Percentiles rank a stretch among this genome's conserved stretches.
Evolutionary conservation across 1,284 basidiomycete genomes (phyloP).

Genomic region (Puccinia novopanici): DNA sequence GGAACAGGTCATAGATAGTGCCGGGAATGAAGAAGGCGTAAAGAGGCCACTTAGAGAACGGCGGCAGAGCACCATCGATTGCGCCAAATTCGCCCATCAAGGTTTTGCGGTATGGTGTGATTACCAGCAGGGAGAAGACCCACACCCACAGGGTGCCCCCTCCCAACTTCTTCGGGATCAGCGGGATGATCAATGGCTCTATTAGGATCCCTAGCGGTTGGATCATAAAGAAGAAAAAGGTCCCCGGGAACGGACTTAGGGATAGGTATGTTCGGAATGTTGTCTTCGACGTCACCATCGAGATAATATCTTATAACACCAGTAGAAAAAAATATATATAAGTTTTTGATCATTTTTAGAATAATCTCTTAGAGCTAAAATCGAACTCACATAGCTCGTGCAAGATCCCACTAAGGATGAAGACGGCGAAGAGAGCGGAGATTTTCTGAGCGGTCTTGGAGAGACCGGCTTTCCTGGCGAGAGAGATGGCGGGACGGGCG

Average conservation of each 20-base stretch:
- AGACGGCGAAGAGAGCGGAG: constrained; percentile 19
- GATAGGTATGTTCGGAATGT: neutral
- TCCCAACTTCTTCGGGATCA: constrained; percentile 20
- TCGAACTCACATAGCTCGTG: constrained; percentile 37
- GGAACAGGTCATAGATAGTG: neutral
- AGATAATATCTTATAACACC: neutral
- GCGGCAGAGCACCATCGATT: neutral
- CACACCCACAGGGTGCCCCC: constrained; percentile 40
- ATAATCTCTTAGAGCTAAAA: neutral
- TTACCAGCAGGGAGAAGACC: constrained; percentile 17
- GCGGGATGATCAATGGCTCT: constrained; percentile 37
- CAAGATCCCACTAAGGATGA: constrained; percentile 33
- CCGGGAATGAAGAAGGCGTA: constrained; percentile 31
- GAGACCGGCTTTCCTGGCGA: constrained; percentile 14
- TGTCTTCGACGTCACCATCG: neutral
- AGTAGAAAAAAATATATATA: neutral
- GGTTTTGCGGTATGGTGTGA: constrained; percentile 21
- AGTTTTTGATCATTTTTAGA: neutral
- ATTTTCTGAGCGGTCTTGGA: constrained; percentile 23
- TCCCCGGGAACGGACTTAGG: constrained; percentile 13
- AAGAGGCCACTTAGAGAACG: constrained; percentile 17
- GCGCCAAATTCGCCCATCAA: constrained; percentile 3
- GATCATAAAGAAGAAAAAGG: constrained; percentile 32
- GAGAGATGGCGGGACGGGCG: constrained; percentile 4
- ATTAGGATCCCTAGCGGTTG: constrained; percentile 42